These are phyloP conservation scores for Emergomyces orientalis DNA, from an alignment of 2,329 filamentous ascomycete genomes.

Conservation along the genomic window DNA sequence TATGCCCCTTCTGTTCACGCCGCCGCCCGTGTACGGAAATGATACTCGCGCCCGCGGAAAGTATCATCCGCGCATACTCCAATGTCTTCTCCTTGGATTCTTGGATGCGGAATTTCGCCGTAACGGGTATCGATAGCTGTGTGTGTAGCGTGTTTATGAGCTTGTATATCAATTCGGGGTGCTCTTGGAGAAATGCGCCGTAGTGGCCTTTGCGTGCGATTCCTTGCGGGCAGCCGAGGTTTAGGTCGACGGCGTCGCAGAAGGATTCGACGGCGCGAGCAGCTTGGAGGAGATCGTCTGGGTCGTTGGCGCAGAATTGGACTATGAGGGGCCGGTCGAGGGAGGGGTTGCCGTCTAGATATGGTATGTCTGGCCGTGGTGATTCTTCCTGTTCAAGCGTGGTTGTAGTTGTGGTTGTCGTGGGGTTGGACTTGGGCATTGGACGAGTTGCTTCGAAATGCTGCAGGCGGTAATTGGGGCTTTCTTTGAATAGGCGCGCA, in stretches of 20 bases:
- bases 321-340: conserved; percentile 87
- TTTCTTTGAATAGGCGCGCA: conserved; percentile 75
- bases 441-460: conserved; percentile 64
- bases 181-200: conserved; percentile 88
- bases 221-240: conserved; percentile 90
- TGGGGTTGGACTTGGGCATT: conserved; percentile 18
- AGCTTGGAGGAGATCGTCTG: conserved; percentile 47
- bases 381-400: neutral
- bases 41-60: conserved; percentile 82
- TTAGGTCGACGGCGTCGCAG: conserved; percentile 92
- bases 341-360: conserved; percentile 77
- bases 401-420: conserved; percentile 14
- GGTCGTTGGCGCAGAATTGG: conserved; percentile 67
- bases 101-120: conserved; percentile 86
- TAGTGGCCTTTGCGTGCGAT: conserved; percentile 88
- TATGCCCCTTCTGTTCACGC: conserved; percentile 89
- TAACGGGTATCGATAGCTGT: conserved; percentile 72
- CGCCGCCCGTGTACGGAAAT: conserved; percentile 83
- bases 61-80: conserved; percentile 77
- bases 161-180: conserved; percentile 71
- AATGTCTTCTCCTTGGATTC: conserved; percentile 81
- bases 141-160: conserved; percentile 76
- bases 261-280: conserved; percentile 71
- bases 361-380: conserved; percentile 28
- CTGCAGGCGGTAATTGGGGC: conserved; percentile 62